Evolutionary conservation across 192 early-diverging fungal genomes (phyloP).

Genomic region (Mortierella antarctica): DNA sequence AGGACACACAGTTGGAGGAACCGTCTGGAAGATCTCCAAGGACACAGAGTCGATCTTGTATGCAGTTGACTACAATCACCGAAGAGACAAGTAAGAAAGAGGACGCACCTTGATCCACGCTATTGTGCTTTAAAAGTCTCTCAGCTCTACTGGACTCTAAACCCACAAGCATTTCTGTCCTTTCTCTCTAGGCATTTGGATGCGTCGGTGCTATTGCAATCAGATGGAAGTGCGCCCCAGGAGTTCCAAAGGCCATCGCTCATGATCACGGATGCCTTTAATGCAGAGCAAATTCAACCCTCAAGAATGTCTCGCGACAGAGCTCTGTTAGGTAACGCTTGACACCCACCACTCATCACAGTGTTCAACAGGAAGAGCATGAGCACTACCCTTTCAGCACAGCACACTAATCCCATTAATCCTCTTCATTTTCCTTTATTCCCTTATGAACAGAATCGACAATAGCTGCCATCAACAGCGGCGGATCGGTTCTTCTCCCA

Average conservation of each 20-base stretch:
- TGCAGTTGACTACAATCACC: conserved; percentile 96
- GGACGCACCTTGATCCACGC: not conserved
- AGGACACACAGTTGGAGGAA: conserved; percentile 95
- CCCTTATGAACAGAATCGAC: conserved; percentile 65
- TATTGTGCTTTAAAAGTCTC: not conserved
- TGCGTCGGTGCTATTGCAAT: conserved; percentile 68
- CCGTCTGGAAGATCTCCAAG: conserved; percentile 96
- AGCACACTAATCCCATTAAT: not conserved
- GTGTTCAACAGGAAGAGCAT: too few species aligned
- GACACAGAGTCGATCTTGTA: conserved; percentile 95
- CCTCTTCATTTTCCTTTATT: conserved; percentile 5
- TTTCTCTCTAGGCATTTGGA: conserved; percentile 74
- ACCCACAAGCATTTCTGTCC: too few species aligned
- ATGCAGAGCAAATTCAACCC: conserved; percentile 73
- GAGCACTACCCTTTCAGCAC: too few species aligned
- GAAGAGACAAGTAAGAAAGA: conserved; percentile 80
- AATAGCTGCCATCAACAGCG: conserved; percentile 66
- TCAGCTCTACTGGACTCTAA: not conserved
- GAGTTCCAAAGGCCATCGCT: conserved; percentile 85
- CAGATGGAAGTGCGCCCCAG: conserved; percentile 70
- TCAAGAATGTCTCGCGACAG: conserved; percentile 80
- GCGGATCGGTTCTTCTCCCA: conserved; percentile 89
- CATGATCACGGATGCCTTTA: conserved; percentile 93
- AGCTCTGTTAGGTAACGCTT: conserved; percentile 74
- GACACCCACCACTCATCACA: too few species aligned